phyloP scores from a whole-genome alignment of 2,329 filamentous ascomycete species.

The Blastomyces silverae region DNA sequence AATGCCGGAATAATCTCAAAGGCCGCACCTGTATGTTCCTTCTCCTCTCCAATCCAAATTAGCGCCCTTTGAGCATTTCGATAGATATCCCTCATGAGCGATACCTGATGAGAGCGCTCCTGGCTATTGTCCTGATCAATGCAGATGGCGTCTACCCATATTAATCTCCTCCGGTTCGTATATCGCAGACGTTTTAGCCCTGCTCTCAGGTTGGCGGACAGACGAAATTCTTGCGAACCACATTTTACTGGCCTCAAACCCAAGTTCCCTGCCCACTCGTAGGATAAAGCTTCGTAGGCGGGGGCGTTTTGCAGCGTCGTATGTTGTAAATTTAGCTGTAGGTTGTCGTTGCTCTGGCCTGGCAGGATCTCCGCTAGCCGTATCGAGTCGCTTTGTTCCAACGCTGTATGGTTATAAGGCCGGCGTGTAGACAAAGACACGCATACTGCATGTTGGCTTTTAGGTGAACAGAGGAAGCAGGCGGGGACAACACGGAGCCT shows the following conservation, averaged over 20 bases:
- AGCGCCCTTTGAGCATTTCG: constrained; percentile 11
- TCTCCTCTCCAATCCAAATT: constrained; percentile 14
- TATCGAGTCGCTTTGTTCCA: constrained; percentile 7
- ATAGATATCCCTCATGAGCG: constrained; percentile 21
- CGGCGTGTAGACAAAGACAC: neutral
- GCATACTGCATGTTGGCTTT: neutral
- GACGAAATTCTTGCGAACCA: constrained; percentile 9
- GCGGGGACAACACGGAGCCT: neutral
- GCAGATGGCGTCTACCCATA: constrained; percentile 23
- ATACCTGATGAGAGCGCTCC: constrained; percentile 20
- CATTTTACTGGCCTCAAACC: constrained; percentile 4
- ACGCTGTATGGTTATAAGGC: constrained; percentile 2
- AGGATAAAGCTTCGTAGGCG: constrained; percentile 16
- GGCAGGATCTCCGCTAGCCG: constrained; percentile 11
- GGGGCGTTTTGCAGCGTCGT: constrained; percentile 1
- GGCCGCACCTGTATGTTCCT: constrained; percentile 8
- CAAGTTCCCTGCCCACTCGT: constrained; percentile 13
- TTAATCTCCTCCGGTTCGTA: constrained; percentile 3
- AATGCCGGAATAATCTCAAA: constrained; percentile 9
- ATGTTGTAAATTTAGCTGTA: constrained; percentile 9
- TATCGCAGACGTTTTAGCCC: constrained; percentile 13
- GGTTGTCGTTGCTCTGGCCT: constrained; percentile 4
- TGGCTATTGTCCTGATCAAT: constrained; percentile 19
- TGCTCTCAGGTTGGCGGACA: constrained; percentile 13
- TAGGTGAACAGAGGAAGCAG: neutral